Conservation (phyloP, 106 monocot genomes). For the Apostasia ramifera region DNA sequence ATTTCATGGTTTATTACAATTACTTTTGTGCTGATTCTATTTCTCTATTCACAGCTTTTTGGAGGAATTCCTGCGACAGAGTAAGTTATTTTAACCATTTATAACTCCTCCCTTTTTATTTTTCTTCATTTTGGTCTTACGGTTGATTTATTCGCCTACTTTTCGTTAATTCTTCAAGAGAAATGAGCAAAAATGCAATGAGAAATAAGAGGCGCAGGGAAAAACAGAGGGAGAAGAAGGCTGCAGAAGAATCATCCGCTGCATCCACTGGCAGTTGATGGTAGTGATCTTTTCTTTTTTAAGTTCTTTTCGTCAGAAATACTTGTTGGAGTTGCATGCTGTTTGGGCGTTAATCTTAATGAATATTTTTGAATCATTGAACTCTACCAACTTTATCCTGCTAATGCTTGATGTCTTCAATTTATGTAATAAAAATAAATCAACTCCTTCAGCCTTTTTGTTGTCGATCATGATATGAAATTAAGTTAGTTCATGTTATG, state of each 20-base stretch:
- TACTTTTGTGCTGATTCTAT: conserved; percentile 8
- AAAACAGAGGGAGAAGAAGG: conserved; percentile 81
- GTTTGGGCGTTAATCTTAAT: too few relatives aligned
- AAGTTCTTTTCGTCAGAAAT: too few relatives aligned
- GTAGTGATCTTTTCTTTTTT: too few relatives aligned
- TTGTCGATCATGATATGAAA: too few relatives aligned
- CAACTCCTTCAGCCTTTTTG: too few relatives aligned
- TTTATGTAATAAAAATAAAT: too few relatives aligned
- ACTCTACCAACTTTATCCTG: too few relatives aligned
- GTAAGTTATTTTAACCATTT: conserved; percentile 37
- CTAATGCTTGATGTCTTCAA: too few relatives aligned
- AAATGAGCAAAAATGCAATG: conserved; percentile 76
- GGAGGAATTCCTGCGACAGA: conserved; percentile 47
- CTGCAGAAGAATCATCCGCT: conserved; percentile 41
- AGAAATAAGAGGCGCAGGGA: conserved; percentile 85
- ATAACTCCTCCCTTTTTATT: neutral
- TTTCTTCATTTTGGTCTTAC: neutral
- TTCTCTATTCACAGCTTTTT: conserved; percentile 50
- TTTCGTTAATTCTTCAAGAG: neutral
- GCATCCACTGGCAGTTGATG: neutral
- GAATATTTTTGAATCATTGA: too few relatives aligned
- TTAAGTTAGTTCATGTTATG: too few relatives aligned
- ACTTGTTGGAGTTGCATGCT: too few relatives aligned
- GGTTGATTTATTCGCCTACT: neutral
- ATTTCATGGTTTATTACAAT: neutral